Base-by-base conservation (phyloP, 2,329 filamentous ascomycete species). In the Aureobasidium sp. region DNA sequence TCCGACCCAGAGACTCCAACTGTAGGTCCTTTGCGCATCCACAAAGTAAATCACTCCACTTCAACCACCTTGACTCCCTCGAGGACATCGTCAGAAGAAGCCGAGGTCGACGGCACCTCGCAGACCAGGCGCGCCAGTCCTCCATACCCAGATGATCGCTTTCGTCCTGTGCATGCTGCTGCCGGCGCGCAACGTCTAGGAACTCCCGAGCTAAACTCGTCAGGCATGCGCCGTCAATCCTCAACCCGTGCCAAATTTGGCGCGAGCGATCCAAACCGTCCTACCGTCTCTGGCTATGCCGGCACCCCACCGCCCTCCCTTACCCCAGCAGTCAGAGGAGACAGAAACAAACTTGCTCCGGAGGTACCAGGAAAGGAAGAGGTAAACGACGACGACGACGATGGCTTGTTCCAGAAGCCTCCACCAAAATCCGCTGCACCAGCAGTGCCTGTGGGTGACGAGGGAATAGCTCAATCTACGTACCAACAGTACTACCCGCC, bases 11-110 rank as follows among this genome's bases (percentile, higher is more conserved):
- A 91, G 69, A 91, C 89, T 69, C 89, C 91, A 63, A 90, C 89
- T 20, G 51, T 64, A 36, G 89, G 89, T 70, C 91, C 91, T 64
- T 76, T 96, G 75, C 85, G 90, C 70, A 95, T 96, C 73, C 87
- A 87, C 78, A 95, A 95, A 75, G 85, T 87, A 62, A 84, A 86
- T 68, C 77, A 80, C 53, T 60, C 57, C 5, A 29, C 57, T 15
- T 49, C 44, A 7, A 47, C 55, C 31, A 76, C 70, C 67, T 73
- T 75, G 63, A 76, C 75, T 51, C 84, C 84, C 68, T 84, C 82
- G 55, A 79, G 69, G 69, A 70, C 73, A 71, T 69, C 62, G 12
- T 60, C 75, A 86, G 90, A 72, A 39, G 60, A 56, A 82, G 86
- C 88, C 61, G 87, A 86, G 62, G 89, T 86, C 76, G 88, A 87